Percentiles rank a stretch among this genome's conserved stretches.
Conservation (phyloP, 495 filamentous ascomycete species). For the Rhizodiscina lignyota region DNA sequence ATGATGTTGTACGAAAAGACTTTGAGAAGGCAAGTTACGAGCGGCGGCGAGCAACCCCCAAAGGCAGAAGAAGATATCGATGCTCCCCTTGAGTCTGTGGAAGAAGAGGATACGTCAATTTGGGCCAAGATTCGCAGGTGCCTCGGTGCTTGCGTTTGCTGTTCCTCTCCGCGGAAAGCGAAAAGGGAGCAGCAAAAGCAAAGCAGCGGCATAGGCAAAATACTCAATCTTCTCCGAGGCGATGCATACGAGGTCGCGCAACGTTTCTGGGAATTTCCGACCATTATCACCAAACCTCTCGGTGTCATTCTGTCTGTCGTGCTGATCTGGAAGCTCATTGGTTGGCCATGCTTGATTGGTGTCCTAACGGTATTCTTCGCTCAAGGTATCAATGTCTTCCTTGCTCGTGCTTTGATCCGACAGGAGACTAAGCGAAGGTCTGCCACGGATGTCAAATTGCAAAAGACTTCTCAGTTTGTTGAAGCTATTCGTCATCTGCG, state of each 20-base stretch:
- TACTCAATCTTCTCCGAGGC: slow-evolving; percentile 54
- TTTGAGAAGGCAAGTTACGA: slow-evolving; percentile 53
- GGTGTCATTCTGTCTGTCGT: slow-evolving; percentile 48
- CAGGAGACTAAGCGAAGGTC: slow-evolving; percentile 47
- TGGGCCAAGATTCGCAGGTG: too few relatives aligned
- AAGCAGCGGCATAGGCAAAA: slow-evolving; percentile 58
- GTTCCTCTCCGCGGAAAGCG: neutral
- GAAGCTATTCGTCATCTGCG: slow-evolving; percentile 71
- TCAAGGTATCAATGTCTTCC: slow-evolving; percentile 44
- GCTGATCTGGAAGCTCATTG: slow-evolving; percentile 59
- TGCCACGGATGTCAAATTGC: slow-evolving; percentile 54
- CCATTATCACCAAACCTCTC: slow-evolving; percentile 48
- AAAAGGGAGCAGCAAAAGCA: slow-evolving; percentile 1
- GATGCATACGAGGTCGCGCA: slow-evolving; percentile 78
- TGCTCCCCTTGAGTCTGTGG: too few relatives aligned
- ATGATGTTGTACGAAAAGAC: slow-evolving; percentile 83
- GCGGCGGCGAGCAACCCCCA: too few relatives aligned
- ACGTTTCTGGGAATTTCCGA: slow-evolving; percentile 60
- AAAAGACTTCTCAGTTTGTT: slow-evolving; percentile 63
- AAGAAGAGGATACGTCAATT: too few relatives aligned
- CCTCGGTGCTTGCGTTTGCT: too few relatives aligned
- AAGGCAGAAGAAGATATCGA: too few relatives aligned
- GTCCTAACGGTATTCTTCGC: slow-evolving; percentile 45
- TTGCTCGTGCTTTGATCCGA: slow-evolving; percentile 41
- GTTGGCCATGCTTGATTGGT: slow-evolving; percentile 62